Evolutionary conservation across 768 basidiomycete genomes (phyloP).

Genomic region (Auricularia sp.): DNA sequence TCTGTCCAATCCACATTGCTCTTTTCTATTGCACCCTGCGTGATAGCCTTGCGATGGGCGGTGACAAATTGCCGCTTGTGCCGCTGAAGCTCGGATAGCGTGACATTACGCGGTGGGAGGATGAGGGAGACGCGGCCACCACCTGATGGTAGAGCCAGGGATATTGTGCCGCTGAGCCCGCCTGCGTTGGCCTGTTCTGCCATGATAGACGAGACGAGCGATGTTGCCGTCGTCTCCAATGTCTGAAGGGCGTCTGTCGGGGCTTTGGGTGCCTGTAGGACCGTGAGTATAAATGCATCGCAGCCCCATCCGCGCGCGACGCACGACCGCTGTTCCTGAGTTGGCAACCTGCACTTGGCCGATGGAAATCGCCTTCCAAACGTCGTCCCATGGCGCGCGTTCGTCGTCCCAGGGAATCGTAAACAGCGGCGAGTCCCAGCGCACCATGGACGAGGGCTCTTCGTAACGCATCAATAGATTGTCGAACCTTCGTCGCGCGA

Average conservation of each 20-base stretch:
- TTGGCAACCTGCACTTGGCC: constrained; percentile 82
- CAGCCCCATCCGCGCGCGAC: constrained; percentile 15
- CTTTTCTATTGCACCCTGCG: constrained; percentile 68
- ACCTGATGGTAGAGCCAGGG: constrained; percentile 36
- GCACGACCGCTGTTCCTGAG: constrained; percentile 63
- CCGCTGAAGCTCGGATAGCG: constrained; percentile 80
- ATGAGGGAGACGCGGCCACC: constrained; percentile 32
- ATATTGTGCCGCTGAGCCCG: constrained; percentile 39
- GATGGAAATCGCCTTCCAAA: constrained; percentile 74
- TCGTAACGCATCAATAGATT: constrained; percentile 85
- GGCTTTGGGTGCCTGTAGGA: constrained; percentile 58
- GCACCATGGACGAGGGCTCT: constrained; percentile 96
- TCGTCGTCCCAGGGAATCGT: constrained; percentile 70
- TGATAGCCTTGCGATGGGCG: constrained; percentile 82
- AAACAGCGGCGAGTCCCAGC: constrained; percentile 96
- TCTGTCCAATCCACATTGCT: constrained; percentile 71
- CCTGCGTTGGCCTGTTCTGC: constrained; percentile 46
- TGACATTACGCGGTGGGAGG: constrained; percentile 62
- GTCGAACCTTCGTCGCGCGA: constrained; percentile 46
- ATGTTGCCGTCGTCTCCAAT: constrained; percentile 67
- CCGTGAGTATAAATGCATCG: not conserved
- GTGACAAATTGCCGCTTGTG: constrained; percentile 86
- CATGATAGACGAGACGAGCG: constrained; percentile 64
- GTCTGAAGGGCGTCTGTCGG: constrained; percentile 80
- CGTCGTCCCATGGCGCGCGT: constrained; percentile 49